phyloP scores from a whole-genome alignment of 805 yeast species.

The Saturnispora galanensis region DNA sequence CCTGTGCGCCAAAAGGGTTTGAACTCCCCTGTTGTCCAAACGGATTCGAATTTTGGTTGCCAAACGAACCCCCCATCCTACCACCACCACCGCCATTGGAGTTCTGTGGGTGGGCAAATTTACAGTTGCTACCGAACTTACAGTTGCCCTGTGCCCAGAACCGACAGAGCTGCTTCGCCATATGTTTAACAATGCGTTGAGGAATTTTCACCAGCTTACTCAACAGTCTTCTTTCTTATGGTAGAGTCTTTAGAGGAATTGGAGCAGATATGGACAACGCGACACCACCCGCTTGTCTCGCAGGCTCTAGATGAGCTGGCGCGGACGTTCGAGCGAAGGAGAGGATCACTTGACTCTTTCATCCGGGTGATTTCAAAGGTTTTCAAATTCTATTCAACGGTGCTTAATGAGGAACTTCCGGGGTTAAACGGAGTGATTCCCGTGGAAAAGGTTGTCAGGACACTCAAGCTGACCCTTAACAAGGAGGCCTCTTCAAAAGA shows the following conservation, averaged over 20 bases:
- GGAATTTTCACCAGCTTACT: too few species aligned
- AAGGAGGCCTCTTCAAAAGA: not conserved
- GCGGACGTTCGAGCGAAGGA: not conserved
- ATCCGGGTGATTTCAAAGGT: not conserved
- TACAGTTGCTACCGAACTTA: too few species aligned
- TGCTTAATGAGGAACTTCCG: not conserved
- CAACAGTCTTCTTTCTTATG: not conserved
- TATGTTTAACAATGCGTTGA: too few species aligned
- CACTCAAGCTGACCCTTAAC: not conserved
- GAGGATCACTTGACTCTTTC: not conserved
- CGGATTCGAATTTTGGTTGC: too few species aligned
- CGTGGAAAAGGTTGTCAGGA: conserved; percentile 1
- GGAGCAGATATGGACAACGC: conserved; percentile 1
- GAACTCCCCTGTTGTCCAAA: too few species aligned
- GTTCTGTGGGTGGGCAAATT: too few species aligned
- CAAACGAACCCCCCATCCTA: too few species aligned
- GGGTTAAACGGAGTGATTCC: conserved; percentile 2
- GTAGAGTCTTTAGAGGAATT: not conserved
- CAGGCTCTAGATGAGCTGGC: not conserved
- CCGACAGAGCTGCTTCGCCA: too few species aligned
- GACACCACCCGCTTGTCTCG: conserved; percentile 2
- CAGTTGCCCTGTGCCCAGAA: too few species aligned
- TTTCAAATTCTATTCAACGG: not conserved
- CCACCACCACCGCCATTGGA: too few species aligned
- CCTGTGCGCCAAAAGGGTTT: too few species aligned